A percentile compares a stretch with the other conserved stretches of the same genome.
phyloP scores from a whole-genome alignment of 768 basidiomycete genomes.

The Amanita fuliginea region DNA sequence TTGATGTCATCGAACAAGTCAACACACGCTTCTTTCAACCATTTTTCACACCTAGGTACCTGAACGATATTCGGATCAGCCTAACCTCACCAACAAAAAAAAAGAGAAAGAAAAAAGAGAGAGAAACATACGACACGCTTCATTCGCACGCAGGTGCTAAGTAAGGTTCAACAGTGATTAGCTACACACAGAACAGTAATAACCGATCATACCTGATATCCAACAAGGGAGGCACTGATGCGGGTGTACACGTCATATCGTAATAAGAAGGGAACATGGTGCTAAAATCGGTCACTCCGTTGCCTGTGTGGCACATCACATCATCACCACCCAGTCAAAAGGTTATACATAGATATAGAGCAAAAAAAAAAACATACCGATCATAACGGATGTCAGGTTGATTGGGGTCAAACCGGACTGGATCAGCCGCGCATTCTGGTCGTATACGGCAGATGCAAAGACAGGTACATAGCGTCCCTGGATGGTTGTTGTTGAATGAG shows the following conservation, averaged over 20 bases:
- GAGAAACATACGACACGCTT: slow-evolving; percentile 37
- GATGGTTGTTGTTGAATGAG: neutral
- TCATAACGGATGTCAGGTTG: slow-evolving; percentile 64
- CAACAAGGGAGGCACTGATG: slow-evolving; percentile 34
- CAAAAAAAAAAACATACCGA: slow-evolving; percentile 43
- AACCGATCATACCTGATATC: slow-evolving; percentile 27
- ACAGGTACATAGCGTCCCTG: slow-evolving; percentile 64
- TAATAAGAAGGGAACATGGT: slow-evolving; percentile 29
- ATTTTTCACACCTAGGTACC: slow-evolving; percentile 56
- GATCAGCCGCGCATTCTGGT: slow-evolving; percentile 49
- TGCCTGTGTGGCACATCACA: slow-evolving; percentile 26
- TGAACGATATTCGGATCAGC: slow-evolving; percentile 12
- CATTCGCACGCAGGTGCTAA: slow-evolving; percentile 42
- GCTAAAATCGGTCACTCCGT: slow-evolving; percentile 49
- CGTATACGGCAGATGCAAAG: slow-evolving; percentile 69
- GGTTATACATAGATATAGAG: no score
- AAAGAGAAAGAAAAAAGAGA: no score
- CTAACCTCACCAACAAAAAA: neutral
- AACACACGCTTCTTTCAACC: slow-evolving; percentile 44
- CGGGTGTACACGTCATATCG: slow-evolving; percentile 45
- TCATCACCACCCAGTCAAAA: no score
- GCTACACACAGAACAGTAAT: slow-evolving; percentile 21
- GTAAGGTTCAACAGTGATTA: slow-evolving; percentile 20
- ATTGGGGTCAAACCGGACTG: slow-evolving; percentile 44
- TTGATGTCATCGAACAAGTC: slow-evolving; percentile 53